Conservation (phyloP, 495 filamentous ascomycete species). For the Penicillium chermesinum region DNA sequence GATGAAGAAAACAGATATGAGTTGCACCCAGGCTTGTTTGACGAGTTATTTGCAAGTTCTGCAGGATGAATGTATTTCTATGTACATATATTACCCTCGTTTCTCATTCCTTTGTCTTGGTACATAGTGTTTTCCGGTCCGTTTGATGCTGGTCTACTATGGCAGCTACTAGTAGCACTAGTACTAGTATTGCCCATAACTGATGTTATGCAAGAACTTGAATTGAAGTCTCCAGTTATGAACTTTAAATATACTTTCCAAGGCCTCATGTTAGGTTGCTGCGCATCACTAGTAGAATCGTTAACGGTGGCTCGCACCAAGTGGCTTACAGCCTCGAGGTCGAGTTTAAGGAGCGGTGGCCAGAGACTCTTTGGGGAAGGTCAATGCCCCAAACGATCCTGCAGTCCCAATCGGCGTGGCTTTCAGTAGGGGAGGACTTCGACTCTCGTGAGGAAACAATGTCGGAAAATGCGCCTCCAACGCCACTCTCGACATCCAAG, state of each 20-base stretch:
- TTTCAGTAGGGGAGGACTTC: neutral
- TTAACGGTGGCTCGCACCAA: neutral
- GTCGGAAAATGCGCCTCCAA: slow-evolving; percentile 29
- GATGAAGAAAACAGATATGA: neutral
- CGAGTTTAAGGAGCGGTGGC: slow-evolving; percentile 25
- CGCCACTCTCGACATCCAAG: slow-evolving; percentile 22
- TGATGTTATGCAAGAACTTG: no score
- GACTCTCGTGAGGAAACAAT: slow-evolving; percentile 13
- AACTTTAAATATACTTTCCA: no score
- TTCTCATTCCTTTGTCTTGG: neutral
- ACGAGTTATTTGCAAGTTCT: neutral
- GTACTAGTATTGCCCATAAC: no score
- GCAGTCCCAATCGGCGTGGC: slow-evolving; percentile 30
- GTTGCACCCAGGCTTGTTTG: neutral
- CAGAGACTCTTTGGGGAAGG: slow-evolving; percentile 19
- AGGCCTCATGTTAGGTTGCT: no score
- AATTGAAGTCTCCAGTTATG: no score
- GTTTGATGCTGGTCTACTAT: no score
- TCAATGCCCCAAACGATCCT: slow-evolving; percentile 31
- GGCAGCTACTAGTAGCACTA: no score
- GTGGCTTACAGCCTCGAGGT: slow-evolving; percentile 14
- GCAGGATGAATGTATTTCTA: neutral
- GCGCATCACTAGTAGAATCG: neutral
- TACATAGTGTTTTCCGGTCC: no score
- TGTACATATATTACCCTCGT: no score